Evolutionary conservation across 1,284 basidiomycete genomes (phyloP).

Genomic region (Cutaneotrichosporon spelunceum): DNA sequence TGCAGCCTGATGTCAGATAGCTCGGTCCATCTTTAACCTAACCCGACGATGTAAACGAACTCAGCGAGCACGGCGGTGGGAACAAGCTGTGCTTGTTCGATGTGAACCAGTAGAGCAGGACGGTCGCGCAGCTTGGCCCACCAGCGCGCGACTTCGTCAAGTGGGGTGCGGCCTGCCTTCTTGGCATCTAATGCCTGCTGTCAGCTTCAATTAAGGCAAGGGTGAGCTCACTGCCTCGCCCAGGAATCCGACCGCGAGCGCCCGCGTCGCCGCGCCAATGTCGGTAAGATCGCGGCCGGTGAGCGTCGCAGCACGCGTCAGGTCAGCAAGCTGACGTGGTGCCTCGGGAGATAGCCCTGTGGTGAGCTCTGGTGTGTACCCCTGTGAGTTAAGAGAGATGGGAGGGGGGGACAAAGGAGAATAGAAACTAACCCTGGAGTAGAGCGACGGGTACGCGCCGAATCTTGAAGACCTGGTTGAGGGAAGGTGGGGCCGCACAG

Average conservation of each 20-base stretch:
- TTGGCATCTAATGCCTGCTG: slow-evolving; percentile 24
- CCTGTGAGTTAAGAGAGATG: not conserved
- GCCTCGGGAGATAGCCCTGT: slow-evolving; percentile 29
- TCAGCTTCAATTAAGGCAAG: slow-evolving; percentile 6
- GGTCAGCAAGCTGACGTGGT: slow-evolving; percentile 11
- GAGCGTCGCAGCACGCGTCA: slow-evolving; percentile 14
- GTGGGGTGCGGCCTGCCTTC: slow-evolving; percentile 34
- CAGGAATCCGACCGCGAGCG: slow-evolving; percentile 32
- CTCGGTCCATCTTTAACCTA: slow-evolving; percentile 4
- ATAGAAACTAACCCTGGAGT: slow-evolving; percentile 34
- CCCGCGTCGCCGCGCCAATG: slow-evolving; percentile 27
- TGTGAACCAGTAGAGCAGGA: slow-evolving; percentile 32
- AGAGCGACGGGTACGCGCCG: slow-evolving; percentile 36
- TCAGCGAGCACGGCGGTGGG: slow-evolving; percentile 32
- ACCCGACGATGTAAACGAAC: slow-evolving; percentile 41
- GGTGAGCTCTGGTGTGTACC: not conserved
- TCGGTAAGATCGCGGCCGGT: slow-evolving; percentile 35
- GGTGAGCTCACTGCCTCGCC: slow-evolving; percentile 34
- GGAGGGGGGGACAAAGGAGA: not conserved
- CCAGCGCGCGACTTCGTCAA: slow-evolving; percentile 44
- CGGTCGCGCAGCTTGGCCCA: slow-evolving; percentile 25
- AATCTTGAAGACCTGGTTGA: slow-evolving; percentile 23
- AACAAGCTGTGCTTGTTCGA: slow-evolving; percentile 40
- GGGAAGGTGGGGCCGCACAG: slow-evolving; percentile 19
- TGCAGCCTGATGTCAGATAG: slow-evolving; percentile 26